phyloP scores from a whole-genome alignment of 2,329 filamentous ascomycete genomes.

The Diaporthe vexans region DNA sequence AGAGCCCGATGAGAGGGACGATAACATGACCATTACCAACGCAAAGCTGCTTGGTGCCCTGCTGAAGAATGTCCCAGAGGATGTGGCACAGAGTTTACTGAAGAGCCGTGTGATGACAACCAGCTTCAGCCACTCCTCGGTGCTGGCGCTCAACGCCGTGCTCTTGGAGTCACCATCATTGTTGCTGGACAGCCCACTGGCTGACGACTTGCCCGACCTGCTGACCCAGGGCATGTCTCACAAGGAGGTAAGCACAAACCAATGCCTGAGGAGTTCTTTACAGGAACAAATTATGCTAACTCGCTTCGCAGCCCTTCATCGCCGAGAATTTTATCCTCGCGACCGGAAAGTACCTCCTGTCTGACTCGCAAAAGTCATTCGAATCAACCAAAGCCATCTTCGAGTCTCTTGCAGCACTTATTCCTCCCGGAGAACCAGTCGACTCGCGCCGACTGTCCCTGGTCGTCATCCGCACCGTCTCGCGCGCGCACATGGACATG shows the following conservation, averaged over 20 bases:
- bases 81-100: constrained; percentile 71
- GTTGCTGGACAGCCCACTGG: constrained; percentile 75
- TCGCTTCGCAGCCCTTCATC: constrained; percentile 75
- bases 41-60: constrained; percentile 91
- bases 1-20: constrained; percentile 81
- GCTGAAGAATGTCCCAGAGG: constrained; percentile 85
- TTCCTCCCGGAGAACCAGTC: constrained; percentile 81
- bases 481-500: constrained; percentile 83
- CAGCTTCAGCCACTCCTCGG: constrained; percentile 82
- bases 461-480: constrained; percentile 88
- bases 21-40: constrained; percentile 88
- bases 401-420: constrained; percentile 79
- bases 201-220: constrained; percentile 80
- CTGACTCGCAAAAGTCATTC: constrained; percentile 76
- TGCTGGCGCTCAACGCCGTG: constrained; percentile 90
- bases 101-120: constrained; percentile 84
- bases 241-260: constrained; percentile 74
- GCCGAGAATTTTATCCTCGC: constrained; percentile 91
- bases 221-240: constrained; percentile 84
- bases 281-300: constrained; percentile 3
- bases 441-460: constrained; percentile 90
- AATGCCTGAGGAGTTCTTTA: background rate
- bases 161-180: constrained; percentile 83
- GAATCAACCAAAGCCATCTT: constrained; percentile 86
- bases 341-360: constrained; percentile 89